Evolutionary conservation across 768 basidiomycete genomes (phyloP).

Genomic region (Phylloporus scabripes): DNA sequence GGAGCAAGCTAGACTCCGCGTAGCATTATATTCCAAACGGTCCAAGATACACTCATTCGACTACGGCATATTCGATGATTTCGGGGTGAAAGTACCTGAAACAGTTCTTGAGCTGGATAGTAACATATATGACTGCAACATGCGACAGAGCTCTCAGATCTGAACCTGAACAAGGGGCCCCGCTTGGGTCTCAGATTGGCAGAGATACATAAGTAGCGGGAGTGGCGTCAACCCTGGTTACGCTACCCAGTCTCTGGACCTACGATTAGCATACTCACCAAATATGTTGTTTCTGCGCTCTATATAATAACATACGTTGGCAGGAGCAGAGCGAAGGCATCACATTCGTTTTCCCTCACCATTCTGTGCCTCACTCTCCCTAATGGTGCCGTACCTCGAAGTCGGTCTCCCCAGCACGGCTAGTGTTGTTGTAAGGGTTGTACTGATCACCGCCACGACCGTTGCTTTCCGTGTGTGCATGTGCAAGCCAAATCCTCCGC

Average conservation of each 20-base stretch:
- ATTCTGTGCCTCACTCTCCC: background rate
- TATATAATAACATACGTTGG: background rate
- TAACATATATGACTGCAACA: too few species aligned
- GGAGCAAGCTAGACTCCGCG: background rate
- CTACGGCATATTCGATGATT: too few species aligned
- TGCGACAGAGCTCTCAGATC: too few species aligned
- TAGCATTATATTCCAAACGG: too few species aligned
- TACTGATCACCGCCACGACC: background rate
- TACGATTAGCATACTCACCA: background rate
- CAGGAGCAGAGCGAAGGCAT: background rate
- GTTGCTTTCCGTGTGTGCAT: constrained; percentile 5
- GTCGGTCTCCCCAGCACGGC: background rate
- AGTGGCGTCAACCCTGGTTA: background rate
- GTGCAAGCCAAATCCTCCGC: constrained; percentile 7
- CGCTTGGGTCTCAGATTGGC: background rate
- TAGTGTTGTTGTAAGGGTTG: constrained; percentile 2
- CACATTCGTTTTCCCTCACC: background rate
- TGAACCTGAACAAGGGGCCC: too few species aligned
- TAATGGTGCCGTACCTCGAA: background rate
- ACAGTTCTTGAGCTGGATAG: too few species aligned
- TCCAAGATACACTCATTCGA: too few species aligned
- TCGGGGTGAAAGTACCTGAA: too few species aligned
- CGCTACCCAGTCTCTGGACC: background rate
- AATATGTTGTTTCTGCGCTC: background rate
- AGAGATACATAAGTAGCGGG: background rate